Base-by-base conservation (phyloP, 768 basidiomycete species). In the Termitomyces sp. region DNA sequence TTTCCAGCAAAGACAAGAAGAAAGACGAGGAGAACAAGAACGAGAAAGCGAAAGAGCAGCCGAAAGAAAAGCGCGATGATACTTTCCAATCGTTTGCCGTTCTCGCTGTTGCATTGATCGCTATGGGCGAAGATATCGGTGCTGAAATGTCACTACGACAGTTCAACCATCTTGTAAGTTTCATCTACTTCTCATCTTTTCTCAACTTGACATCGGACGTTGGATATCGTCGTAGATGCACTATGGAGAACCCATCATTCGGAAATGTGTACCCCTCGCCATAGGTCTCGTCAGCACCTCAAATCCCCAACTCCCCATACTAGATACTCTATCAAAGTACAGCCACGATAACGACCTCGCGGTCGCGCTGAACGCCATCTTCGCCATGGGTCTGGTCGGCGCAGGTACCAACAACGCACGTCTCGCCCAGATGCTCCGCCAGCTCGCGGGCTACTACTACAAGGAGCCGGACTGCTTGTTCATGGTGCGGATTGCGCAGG, bases 321-420 rank as follows among this genome's bases (percentile, higher is more conserved):
- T 99, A 62, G 97, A 99, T 70, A 98, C 94, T 0, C 85, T 99
- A 13, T 98, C 96, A 6, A 96, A 96, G 72, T 99, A 99, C 76
- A 96, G 93, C 59, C 97, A 99, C 76, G 96, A 99, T 77, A 94
- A 91, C 66, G 97, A 99, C 73, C 85, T 98, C n/a, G 80, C 85
- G 43, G 97, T 99, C 10, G 97, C 96, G 0, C 82, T 93, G 51
- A 98, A 98, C 67, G 92, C 97, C 27, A 98, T 99, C 74, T 92
- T 98, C 65, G 95, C 95, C 2, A 98, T 99, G 96, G 97, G 97
- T 59, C 81, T 99, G 26, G 89, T 98, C 52, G 97, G 97, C 31
- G 96, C 96, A 2, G 97, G 97, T 32, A 94, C 94, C n/a, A 99
- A 99, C 73, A 98, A 99, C 64, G 97, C 97, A 14, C 86, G 94